phyloP scores from a whole-genome alignment of 805 yeast genomes.

The Zygotorulaspora florentina region DNA sequence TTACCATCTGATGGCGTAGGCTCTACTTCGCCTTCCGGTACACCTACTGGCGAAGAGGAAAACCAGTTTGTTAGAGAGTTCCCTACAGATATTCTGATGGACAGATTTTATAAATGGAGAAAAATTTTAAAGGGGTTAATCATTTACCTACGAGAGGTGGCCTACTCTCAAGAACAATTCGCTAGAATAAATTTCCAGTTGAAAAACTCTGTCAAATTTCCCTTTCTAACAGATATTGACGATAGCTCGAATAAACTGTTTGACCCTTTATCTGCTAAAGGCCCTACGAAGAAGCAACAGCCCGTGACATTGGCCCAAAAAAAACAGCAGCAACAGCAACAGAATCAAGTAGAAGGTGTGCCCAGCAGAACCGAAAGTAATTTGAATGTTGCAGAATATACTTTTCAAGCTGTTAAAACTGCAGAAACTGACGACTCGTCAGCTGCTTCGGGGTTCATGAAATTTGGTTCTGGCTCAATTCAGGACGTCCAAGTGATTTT shows the following conservation, averaged over 20 bases:
- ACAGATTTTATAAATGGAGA: constrained; percentile 79
- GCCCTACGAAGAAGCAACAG: constrained; percentile 33
- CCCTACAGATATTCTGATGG: constrained; percentile 79
- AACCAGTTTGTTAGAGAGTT: constrained; percentile 34
- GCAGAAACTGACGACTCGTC: constrained; percentile 18
- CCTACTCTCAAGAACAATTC: constrained; percentile 76
- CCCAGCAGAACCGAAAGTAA: constrained; percentile 4
- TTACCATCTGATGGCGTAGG: constrained; percentile 13
- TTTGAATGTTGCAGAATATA: constrained; percentile 4
- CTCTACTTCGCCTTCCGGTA: neutral
- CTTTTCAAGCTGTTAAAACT: constrained; percentile 10
- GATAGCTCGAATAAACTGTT: constrained; percentile 37
- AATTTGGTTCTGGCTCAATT: constrained; percentile 70
- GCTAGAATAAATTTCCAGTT: constrained; percentile 62
- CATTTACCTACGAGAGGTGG: constrained; percentile 67
- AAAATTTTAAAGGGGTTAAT: constrained; percentile 66
- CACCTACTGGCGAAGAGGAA: constrained; percentile 12
- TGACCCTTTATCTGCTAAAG: constrained; percentile 48
- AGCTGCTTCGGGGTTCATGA: constrained; percentile 51
- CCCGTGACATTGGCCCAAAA: constrained; percentile 26
- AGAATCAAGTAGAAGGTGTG: constrained; percentile 2
- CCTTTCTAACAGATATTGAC: constrained; percentile 36
- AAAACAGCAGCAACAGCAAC: constrained; percentile 13
- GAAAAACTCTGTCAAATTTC: constrained; percentile 57
- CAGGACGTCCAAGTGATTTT: constrained; percentile 72